A percentile compares a stretch with the other conserved stretches of the same genome.
phyloP scores from a whole-genome alignment of 441 rosid genomes.

The Aleurites moluccanus region DNA sequence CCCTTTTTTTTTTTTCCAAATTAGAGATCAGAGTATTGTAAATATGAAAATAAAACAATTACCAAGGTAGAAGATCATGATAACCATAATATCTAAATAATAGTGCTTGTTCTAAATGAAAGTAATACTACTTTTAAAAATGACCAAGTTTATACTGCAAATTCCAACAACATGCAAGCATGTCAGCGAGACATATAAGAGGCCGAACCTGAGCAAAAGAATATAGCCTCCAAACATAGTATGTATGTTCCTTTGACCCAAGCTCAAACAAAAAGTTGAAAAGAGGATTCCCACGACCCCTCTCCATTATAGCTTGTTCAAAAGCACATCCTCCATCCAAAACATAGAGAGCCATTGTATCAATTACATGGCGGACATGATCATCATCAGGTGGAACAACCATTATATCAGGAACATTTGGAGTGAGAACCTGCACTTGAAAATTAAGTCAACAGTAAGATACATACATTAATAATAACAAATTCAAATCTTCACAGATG shows the following conservation, averaged over 20 bases:
- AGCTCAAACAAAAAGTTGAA: slow-evolving; percentile 92
- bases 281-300: slow-evolving; percentile 96
- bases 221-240: slow-evolving; percentile 78
- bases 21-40: not conserved
- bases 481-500: not conserved
- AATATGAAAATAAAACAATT: not conserved
- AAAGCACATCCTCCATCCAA: slow-evolving; percentile 98
- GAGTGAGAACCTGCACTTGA: slow-evolving; percentile 81
- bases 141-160: not conserved
- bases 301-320: slow-evolving; percentile 99
- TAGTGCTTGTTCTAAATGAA: not conserved
- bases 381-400: slow-evolving; percentile 86
- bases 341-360: slow-evolving; percentile 96
- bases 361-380: slow-evolving; percentile 90
- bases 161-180: too few relatives aligned
- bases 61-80: not conserved
- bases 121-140: not conserved
- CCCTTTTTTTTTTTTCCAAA: not conserved
- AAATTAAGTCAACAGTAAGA: slow-evolving; percentile 24
- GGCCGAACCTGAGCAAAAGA: slow-evolving; percentile 72
- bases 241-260: slow-evolving; percentile 95
- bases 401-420: slow-evolving; percentile 97
- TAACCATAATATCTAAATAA: not conserved
- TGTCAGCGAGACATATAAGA: slow-evolving; percentile 9
- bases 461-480: too few relatives aligned